phyloP scores from a whole-genome alignment of 805 yeast genomes.

The Nakazawaea peltata region DNA sequence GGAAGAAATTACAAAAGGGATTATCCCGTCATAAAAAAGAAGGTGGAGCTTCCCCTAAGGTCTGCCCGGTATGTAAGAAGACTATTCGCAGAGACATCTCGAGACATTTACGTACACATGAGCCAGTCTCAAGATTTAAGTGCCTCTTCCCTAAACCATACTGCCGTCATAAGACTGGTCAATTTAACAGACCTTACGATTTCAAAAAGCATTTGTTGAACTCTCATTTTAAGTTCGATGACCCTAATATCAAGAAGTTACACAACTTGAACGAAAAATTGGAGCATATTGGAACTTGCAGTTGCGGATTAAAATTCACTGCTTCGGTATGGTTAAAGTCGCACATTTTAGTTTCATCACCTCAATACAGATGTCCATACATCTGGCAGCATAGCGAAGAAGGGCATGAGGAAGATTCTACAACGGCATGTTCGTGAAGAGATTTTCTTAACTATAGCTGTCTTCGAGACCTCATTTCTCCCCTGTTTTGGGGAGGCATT shows the following conservation, averaged over 20 bases:
- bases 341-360: constrained; percentile 35
- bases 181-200: constrained; percentile 62
- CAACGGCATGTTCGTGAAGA: not conserved
- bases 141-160: constrained; percentile 49
- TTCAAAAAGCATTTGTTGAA: constrained; percentile 58
- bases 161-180: constrained; percentile 53
- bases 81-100: constrained; percentile 52
- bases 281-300: constrained; percentile 41
- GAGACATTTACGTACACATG: constrained; percentile 57
- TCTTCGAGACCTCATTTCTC: not conserved
- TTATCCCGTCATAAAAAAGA: no score
- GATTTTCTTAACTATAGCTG: not conserved
- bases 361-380: constrained; percentile 1
- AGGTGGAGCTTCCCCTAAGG: no score
- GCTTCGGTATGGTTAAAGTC: constrained; percentile 50
- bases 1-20: no score
- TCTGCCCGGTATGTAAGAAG: constrained; percentile 46
- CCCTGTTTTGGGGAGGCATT: not conserved
- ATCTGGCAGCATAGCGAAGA: not conserved
- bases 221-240: constrained; percentile 49
- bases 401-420: not conserved
- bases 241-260: constrained; percentile 31
- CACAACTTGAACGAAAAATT: constrained; percentile 49
- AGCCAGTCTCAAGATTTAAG: constrained; percentile 43
- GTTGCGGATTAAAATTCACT: constrained; percentile 38